Base-by-base conservation (phyloP, 129 eudicot genomes). In the Artemisia annua region DNA sequence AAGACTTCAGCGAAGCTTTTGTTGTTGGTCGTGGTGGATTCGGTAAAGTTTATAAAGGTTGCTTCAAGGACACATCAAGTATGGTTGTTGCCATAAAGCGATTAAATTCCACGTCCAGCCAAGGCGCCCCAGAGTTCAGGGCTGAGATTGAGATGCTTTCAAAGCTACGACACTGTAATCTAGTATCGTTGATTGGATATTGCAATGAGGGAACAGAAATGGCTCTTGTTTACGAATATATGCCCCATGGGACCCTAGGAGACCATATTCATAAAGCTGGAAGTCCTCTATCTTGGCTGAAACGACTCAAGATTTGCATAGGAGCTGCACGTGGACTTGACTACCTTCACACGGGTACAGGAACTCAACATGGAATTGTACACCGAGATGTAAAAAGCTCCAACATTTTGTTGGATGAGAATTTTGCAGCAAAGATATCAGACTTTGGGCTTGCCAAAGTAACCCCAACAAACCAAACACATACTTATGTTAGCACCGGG, bases 301-400 rank as follows among this genome's bases (percentile, higher is more conserved):
- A 58, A 49, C 48, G 61, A 10, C 75, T 77, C 48, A 77, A 77
- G 63, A 60, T 77, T 14, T 77, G 75, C 70, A 49, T 60, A 22
- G 81, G 81, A 3, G 75, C 70, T 11, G 81, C 81, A 14, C 70
- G 70, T 3, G 75, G 81, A 1, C 17, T 77, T 8, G 75, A 77
- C 63, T 77, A 68, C 75, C 81, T 77, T 51, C 81, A 77, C 58
- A 69, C 70, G 3, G 65, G 75, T 35, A 77, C 70, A 0, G 67
- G 67, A 16, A 56, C 64, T 58, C 63, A 48, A 49, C 60, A 69
- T 12, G 73, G 75, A 32, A 48, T 77, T 50, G 70, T 77, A 56
- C 81, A 77, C 20, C 81, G 75, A 0, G 81, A 76, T 28, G 80
- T 76, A 7, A 76, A 76, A 68, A 44, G 68, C 32, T 76, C 80